These are phyloP conservation scores for Rehmannia glutinosa DNA, from an alignment of 257 asterid species.

Conservation along the genomic window DNA sequence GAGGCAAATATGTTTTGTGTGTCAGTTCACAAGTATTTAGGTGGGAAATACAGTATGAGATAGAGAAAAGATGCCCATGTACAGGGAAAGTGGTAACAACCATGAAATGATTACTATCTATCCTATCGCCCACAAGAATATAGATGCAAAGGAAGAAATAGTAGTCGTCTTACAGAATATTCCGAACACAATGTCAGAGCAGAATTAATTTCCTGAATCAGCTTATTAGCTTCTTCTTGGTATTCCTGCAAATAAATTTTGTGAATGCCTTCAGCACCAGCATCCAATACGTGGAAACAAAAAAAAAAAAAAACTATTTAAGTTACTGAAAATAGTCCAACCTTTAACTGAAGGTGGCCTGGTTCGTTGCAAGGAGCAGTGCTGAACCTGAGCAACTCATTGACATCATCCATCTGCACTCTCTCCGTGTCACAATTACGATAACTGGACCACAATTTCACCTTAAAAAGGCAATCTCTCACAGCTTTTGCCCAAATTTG, in stretches of 20 bases:
- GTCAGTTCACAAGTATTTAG: not conserved
- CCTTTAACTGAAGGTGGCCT: constrained; percentile 58
- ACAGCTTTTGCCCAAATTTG: constrained; percentile 69
- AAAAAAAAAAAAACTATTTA: not conserved
- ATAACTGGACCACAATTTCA: constrained; percentile 51
- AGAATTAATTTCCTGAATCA: constrained; percentile 65
- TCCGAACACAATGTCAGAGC: constrained; percentile 43
- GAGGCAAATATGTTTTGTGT: not conserved
- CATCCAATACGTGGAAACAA: constrained; percentile 9
- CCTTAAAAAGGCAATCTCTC: constrained; percentile 53
- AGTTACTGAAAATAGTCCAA: constrained; percentile 25
- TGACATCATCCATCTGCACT: constrained; percentile 54
- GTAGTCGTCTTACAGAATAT: constrained; percentile 49
- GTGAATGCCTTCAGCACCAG: constrained; percentile 21
- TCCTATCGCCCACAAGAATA: not conserved
- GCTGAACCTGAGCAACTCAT: constrained; percentile 50
- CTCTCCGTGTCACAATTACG: constrained; percentile 30
- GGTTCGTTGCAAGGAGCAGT: constrained; percentile 62
- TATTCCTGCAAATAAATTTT: constrained; percentile 44
- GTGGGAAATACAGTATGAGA: not conserved
- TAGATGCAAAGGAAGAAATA: constrained; percentile 13
- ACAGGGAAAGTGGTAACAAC: not conserved
- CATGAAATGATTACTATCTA: not conserved
- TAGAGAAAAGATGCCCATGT: not conserved
- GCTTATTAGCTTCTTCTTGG: constrained; percentile 48